These are phyloP conservation scores for Myochromella boudieri DNA, from an alignment of 768 basidiomycete species.

Conservation along the genomic window DNA sequence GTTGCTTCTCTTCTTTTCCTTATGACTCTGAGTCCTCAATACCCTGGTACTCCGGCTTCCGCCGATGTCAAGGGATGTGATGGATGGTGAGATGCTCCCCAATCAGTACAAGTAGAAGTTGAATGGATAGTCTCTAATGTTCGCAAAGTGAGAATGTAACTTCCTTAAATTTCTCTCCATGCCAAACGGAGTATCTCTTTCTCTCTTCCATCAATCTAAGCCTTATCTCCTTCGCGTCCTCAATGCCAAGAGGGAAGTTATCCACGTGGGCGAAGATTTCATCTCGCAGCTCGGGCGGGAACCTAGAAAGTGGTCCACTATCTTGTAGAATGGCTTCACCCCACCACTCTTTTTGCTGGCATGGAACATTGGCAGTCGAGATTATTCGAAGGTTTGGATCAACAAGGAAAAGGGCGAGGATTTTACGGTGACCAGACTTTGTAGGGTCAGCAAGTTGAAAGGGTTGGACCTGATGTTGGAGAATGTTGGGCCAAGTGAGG, in stretches of 20 bases:
- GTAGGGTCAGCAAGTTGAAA: conserved; percentile 12
- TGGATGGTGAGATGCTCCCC: too few species aligned
- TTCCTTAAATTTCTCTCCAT: not conserved
- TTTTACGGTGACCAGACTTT: conserved; percentile 15
- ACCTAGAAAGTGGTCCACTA: conserved; percentile 8
- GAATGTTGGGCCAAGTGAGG: conserved; percentile 16
- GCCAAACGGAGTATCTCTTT: conserved; percentile 11
- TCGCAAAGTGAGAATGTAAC: conserved; percentile 18
- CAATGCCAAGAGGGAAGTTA: conserved; percentile 18
- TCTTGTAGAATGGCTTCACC: not conserved
- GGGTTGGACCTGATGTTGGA: conserved; percentile 14
- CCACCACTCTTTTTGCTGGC: conserved; percentile 2
- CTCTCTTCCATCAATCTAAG: conserved; percentile 26
- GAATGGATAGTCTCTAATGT: too few species aligned
- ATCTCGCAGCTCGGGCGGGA: conserved; percentile 19
- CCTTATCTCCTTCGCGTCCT: conserved; percentile 21
- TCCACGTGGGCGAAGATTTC: conserved; percentile 15
- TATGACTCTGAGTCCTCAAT: too few species aligned
- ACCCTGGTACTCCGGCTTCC: too few species aligned
- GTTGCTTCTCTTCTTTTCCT: too few species aligned
- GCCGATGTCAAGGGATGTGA: too few species aligned
- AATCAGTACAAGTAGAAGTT: too few species aligned
- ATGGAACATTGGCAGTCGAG: conserved; percentile 2
- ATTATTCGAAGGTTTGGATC: conserved; percentile 5
- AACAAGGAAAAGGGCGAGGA: conserved; percentile 13